Conservation (phyloP, 2,329 filamentous ascomycete genomes). For the Fusarium coffeatum region DNA sequence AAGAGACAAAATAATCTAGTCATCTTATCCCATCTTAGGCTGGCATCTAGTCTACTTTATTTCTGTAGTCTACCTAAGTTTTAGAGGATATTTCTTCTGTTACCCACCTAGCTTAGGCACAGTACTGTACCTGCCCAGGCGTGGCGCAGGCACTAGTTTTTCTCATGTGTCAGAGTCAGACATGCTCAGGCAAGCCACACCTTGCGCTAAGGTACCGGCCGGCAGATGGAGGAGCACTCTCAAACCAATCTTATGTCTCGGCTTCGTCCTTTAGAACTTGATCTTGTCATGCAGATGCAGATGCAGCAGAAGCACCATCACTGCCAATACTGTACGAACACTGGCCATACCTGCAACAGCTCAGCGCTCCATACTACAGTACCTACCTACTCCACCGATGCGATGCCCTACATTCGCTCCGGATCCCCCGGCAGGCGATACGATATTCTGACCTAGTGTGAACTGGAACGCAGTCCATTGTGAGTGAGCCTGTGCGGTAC, state of each 20-base stretch:
- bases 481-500: neutral
- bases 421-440: neutral
- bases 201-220: neutral
- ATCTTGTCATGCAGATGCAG: neutral
- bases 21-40: no score
- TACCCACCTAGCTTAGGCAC: neutral
- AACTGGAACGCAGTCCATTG: neutral
- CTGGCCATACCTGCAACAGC: neutral
- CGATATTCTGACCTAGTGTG: neutral
- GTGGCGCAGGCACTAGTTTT: slow-evolving; percentile 12
- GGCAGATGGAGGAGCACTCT: neutral
- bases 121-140: neutral
- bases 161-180: neutral
- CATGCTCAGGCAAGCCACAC: slow-evolving; percentile 4
- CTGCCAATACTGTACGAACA: neutral
- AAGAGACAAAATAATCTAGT: no score
- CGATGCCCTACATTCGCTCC: neutral
- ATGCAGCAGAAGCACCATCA: neutral
- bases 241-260: neutral
- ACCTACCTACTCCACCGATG: neutral
- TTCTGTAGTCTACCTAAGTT: no score
- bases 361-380: neutral
- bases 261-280: neutral
- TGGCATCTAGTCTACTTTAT: no score
- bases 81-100: no score